These are phyloP conservation scores for Punica granatum DNA, from an alignment of 345 rosid species.

Conservation along the genomic window DNA sequence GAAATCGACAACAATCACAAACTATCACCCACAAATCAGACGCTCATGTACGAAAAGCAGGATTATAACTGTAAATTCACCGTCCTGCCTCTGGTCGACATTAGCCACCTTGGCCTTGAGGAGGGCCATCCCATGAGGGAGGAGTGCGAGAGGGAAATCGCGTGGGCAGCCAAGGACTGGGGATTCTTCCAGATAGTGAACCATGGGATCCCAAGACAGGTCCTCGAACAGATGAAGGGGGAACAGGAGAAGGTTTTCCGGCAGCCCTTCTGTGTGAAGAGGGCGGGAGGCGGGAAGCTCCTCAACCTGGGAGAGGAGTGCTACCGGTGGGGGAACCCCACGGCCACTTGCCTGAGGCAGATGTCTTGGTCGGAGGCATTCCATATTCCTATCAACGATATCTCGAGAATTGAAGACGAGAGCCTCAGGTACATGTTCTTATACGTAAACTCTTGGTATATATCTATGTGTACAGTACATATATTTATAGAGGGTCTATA, in stretches of 20 bases:
- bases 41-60: not conserved
- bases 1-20: not conserved
- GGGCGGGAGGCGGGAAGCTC: slow-evolving; percentile 5
- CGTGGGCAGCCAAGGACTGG: slow-evolving; percentile 50
- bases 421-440: slow-evolving; percentile 33
- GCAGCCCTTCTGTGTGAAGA: slow-evolving; percentile 40
- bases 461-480: too few species aligned
- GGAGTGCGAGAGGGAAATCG: slow-evolving; percentile 34
- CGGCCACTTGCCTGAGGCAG: slow-evolving; percentile 48
- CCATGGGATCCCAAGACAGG: slow-evolving; percentile 46
- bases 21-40: too few species aligned
- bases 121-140: slow-evolving; percentile 17
- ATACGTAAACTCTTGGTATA: not conserved
- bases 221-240: slow-evolving; percentile 27
- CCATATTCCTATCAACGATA: slow-evolving; percentile 46
- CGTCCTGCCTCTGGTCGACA: slow-evolving; percentile 53
- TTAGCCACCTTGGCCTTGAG: slow-evolving; percentile 20
- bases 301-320: slow-evolving; percentile 25
- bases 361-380: slow-evolving; percentile 66
- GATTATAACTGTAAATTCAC: not conserved
- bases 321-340: slow-evolving; percentile 79
- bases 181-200: slow-evolving; percentile 71
- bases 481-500: too few species aligned
- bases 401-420: slow-evolving; percentile 24
- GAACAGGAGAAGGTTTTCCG: slow-evolving; percentile 43